These are phyloP conservation scores for Fusarium gaditjirri DNA, from an alignment of 2,329 filamentous ascomycete genomes.

Conservation along the genomic window DNA sequence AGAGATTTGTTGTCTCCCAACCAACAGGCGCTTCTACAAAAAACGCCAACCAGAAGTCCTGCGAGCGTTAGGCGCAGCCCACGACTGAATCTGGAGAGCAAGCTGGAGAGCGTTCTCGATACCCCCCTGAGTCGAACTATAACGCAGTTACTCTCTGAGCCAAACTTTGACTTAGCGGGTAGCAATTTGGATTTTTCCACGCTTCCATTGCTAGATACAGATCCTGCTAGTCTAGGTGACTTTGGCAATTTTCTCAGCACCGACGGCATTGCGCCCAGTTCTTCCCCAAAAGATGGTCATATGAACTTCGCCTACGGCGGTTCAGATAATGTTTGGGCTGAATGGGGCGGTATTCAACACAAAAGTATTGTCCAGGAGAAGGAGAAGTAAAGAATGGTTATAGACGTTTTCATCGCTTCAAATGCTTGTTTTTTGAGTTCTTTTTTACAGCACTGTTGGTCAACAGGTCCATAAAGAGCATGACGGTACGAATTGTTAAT, in stretches of 20 bases:
- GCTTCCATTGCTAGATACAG: conserved; percentile 53
- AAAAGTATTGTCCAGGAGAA: conserved; percentile 24
- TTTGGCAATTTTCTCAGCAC: conserved; percentile 61
- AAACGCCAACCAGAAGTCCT: conserved; percentile 59
- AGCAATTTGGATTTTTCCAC: conserved; percentile 57
- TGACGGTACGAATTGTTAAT: conserved; percentile 16
- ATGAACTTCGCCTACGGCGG: conserved; percentile 48
- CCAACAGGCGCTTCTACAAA: conserved; percentile 55
- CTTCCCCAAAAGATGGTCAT: conserved; percentile 53
- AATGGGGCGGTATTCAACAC: conserved; percentile 44
- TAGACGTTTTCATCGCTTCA: neutral
- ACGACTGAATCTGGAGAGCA: conserved; percentile 52
- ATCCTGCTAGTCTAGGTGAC: conserved; percentile 53
- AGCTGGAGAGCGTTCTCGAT: conserved; percentile 54
- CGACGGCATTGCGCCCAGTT: conserved; percentile 60
- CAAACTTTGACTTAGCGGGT: conserved; percentile 56
- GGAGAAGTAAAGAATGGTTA: conserved; percentile 30
- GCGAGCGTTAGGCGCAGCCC: conserved; percentile 57
- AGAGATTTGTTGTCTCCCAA: conserved; percentile 57
- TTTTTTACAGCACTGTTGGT: conserved; percentile 31
- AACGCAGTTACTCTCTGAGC: conserved; percentile 70
- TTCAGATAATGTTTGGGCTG: conserved; percentile 44
- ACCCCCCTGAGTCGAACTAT: conserved; percentile 73
- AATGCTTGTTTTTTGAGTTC: conserved; percentile 10
- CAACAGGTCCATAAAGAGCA: conserved; percentile 32